Conservation (phyloP, 202 grass and related monocot genomes). For the Elaeis oleifera region DNA sequence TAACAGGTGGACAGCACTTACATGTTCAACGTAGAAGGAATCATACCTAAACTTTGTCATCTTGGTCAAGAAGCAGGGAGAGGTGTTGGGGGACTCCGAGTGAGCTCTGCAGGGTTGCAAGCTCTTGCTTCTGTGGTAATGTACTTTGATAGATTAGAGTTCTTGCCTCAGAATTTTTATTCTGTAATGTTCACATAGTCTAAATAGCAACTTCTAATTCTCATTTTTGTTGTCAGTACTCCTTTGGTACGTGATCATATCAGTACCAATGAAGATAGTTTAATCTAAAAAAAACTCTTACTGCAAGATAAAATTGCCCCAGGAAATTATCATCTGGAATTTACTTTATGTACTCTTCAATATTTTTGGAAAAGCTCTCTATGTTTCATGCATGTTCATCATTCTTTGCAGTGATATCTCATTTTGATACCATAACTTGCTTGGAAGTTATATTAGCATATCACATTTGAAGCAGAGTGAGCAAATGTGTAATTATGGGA, state of each 20-base stretch:
- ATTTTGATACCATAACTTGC: too few relatives aligned
- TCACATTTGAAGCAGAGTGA: too few relatives aligned
- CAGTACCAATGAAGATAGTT: not conserved
- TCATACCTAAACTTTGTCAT: conserved; percentile 88
- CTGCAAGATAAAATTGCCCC: too few relatives aligned
- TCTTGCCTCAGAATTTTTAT: too few relatives aligned
- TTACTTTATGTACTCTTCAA: too few relatives aligned
- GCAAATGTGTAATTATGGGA: too few relatives aligned
- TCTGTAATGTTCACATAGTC: not conserved
- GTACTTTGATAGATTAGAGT: not conserved
- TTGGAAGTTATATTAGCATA: too few relatives aligned
- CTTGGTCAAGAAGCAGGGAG: conserved; percentile 62
- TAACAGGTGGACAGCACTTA: conserved; percentile 75
- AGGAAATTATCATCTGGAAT: too few relatives aligned
- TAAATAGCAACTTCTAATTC: not conserved
- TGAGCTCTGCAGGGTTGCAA: conserved; percentile 68
- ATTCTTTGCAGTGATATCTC: too few relatives aligned
- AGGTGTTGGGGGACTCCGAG: conserved; percentile 53
- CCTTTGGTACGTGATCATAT: not conserved
- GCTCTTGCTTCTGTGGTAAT: conserved; percentile 91
- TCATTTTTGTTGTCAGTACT: not conserved
- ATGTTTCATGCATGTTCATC: too few relatives aligned
- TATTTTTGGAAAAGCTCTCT: too few relatives aligned
- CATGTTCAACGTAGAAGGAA: conserved; percentile 92
- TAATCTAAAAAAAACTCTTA: too few relatives aligned